A percentile compares a stretch with the other conserved stretches of the same genome.
Evolutionary conservation across 139 green algal genomes (phyloP).

Genomic region (Tetratostichococcus sp.): DNA sequence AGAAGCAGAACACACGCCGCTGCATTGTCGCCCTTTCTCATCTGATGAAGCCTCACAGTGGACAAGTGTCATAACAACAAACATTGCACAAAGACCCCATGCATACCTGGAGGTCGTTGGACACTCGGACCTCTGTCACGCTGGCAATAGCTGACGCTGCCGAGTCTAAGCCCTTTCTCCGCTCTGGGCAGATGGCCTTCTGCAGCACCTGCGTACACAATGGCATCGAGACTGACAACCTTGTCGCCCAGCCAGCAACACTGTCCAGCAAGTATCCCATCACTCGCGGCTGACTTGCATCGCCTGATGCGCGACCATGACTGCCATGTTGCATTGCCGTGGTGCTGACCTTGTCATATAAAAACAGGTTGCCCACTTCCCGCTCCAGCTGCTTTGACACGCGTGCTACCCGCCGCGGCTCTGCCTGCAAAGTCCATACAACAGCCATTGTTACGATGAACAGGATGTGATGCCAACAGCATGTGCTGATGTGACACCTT

Average conservation of each 20-base stretch:
- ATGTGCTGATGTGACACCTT: no score
- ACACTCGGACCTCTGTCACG: conserved; percentile 82
- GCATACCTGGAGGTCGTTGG: conserved; percentile 71
- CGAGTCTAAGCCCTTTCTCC: conserved; percentile 44
- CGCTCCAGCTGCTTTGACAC: conserved; percentile 86
- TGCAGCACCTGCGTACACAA: conserved; percentile 61
- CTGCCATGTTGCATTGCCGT: no score
- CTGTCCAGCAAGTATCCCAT: no score
- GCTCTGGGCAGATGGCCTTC: conserved; percentile 74
- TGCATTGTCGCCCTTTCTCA: no score
- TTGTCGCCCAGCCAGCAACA: no score
- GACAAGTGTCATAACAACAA: not conserved
- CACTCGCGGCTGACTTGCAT: no score
- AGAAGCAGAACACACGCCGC: not conserved
- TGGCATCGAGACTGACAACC: no score
- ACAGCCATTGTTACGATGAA: no score
- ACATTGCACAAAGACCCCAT: conserved; percentile 8
- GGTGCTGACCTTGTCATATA: conserved; percentile 30
- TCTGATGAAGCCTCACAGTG: no score
- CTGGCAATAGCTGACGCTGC: conserved; percentile 70
- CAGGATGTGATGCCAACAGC: no score
- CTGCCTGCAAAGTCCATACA: conserved; percentile 48
- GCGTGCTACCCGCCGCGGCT: conserved; percentile 76
- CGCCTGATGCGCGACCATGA: no score
- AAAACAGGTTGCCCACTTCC: conserved; percentile 74